phyloP scores from a whole-genome alignment of 2,329 filamentous ascomycete genomes.

The Aspergillus tanneri region DNA sequence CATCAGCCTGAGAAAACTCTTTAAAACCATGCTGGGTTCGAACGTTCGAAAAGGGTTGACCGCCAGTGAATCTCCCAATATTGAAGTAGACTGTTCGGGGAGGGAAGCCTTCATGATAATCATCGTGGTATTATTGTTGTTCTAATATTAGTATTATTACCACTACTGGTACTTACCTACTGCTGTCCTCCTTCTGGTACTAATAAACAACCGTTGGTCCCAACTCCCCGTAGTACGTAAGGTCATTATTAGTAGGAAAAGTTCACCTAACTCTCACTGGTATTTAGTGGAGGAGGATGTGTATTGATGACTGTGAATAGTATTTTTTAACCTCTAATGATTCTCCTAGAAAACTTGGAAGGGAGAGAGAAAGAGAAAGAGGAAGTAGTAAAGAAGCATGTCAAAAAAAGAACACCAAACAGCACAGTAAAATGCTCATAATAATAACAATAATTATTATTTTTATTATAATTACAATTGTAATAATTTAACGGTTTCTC shows the following conservation, averaged over 20 bases:
- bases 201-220: not conserved
- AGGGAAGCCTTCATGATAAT: conserved; percentile 22
- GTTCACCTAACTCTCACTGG: too few relatives aligned
- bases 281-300: too few relatives aligned
- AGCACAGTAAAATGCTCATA: conserved; percentile 8
- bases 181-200: not conserved
- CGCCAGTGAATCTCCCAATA: conserved; percentile 18
- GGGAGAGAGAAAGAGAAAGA: not conserved
- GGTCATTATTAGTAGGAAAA: too few relatives aligned
- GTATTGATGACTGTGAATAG: too few relatives aligned
- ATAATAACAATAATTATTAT: conserved; percentile 18
- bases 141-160: conserved; percentile 6
- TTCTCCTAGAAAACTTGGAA: not conserved
- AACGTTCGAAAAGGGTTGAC: conserved; percentile 22
- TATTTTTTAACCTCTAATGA: too few relatives aligned
- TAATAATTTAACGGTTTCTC: conserved; percentile 20
- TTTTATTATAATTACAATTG: conserved; percentile 10
- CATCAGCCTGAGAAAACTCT: not conserved
- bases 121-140: conserved; percentile 8
- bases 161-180: not conserved
- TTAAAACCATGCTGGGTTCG: conserved; percentile 19
- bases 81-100: conserved; percentile 19
- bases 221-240: conserved; percentile 2
- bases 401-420: not conserved
- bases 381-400: not conserved